A percentile compares a stretch with the other conserved stretches of the same genome.
These are phyloP conservation scores for Colletotrichum viniferum DNA, from an alignment of 2,329 filamentous ascomycete species.

Conservation along the genomic window DNA sequence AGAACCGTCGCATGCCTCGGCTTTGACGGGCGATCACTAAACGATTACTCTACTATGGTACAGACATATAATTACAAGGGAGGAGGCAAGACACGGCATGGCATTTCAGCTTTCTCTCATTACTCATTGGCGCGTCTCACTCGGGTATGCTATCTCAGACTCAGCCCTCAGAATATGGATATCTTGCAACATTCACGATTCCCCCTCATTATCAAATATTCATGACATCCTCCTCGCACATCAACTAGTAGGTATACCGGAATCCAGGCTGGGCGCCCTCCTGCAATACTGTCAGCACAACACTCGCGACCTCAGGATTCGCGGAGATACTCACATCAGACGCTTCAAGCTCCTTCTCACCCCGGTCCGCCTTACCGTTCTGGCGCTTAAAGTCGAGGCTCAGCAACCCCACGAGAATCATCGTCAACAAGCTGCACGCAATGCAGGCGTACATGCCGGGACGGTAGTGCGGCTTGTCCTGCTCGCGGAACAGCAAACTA, in stretches of 20 bases:
- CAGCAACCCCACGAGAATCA: constrained; percentile 48
- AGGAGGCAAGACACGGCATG: neutral
- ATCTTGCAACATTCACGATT: neutral
- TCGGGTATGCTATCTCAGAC: neutral
- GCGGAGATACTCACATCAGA: constrained; percentile 47
- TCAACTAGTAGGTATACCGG: constrained; percentile 36
- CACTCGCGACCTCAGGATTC: neutral
- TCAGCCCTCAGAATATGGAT: neutral
- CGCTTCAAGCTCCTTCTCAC: constrained; percentile 56
- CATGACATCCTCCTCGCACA: neutral
- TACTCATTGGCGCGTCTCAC: neutral
- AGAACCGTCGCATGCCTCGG: neutral
- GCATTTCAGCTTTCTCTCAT: neutral
- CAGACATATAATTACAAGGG: neutral
- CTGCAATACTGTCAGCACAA: constrained; percentile 8
- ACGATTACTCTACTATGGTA: neutral
- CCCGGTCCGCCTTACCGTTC: constrained; percentile 57
- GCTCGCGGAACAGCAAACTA: constrained; percentile 70
- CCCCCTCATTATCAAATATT: neutral
- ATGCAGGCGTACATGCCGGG: constrained; percentile 62
- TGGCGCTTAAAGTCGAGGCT: constrained; percentile 45
- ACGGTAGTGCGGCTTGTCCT: constrained; percentile 59
- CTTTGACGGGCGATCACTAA: neutral
- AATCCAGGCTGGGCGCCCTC: constrained; percentile 30
- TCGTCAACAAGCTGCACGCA: constrained; percentile 48